Evolutionary conservation across 2,329 filamentous ascomycete genomes (phyloP).

Genomic region (Pseudopithomyces chartarum): DNA sequence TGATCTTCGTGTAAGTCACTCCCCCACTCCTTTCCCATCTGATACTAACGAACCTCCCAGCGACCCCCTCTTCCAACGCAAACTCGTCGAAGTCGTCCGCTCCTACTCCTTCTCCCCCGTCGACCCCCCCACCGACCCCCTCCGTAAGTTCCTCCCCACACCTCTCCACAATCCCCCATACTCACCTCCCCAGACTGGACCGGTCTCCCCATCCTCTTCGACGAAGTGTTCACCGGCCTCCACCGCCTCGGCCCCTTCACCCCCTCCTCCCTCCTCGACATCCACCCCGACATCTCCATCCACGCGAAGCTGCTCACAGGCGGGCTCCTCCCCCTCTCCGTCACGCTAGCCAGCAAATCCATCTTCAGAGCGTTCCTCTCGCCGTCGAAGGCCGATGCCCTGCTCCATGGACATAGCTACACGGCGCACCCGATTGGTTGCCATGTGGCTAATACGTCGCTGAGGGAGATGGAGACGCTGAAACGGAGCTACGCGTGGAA

Average conservation of each 20-base stretch:
- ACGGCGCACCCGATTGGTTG: slow-evolving; percentile 84
- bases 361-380: slow-evolving; percentile 76
- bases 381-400: slow-evolving; percentile 74
- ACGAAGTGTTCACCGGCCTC: slow-evolving; percentile 86
- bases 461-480: slow-evolving; percentile 58
- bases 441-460: slow-evolving; percentile 72
- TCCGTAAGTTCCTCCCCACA: not conserved
- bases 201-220: slow-evolving; percentile 78
- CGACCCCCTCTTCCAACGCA: slow-evolving; percentile 80
- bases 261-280: slow-evolving; percentile 70
- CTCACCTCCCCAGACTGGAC: slow-evolving; percentile 58
- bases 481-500: slow-evolving; percentile 13
- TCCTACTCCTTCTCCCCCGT: slow-evolving; percentile 57
- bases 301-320: slow-evolving; percentile 86
- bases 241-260: slow-evolving; percentile 78
- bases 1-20: slow-evolving; percentile 76
- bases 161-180: not conserved
- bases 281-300: slow-evolving; percentile 75
- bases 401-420: slow-evolving; percentile 86
- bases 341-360: slow-evolving; percentile 73
- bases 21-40: not conserved
- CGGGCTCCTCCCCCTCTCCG: slow-evolving; percentile 76
- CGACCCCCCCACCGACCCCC: not conserved
- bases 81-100: slow-evolving; percentile 71
- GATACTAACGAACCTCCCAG: slow-evolving; percentile 44